Percentiles rank a stretch among this genome's conserved stretches.
These are phyloP conservation scores for Vitis hybrid DNA, from an alignment of 177 flowering plant species.

Conservation along the genomic window DNA sequence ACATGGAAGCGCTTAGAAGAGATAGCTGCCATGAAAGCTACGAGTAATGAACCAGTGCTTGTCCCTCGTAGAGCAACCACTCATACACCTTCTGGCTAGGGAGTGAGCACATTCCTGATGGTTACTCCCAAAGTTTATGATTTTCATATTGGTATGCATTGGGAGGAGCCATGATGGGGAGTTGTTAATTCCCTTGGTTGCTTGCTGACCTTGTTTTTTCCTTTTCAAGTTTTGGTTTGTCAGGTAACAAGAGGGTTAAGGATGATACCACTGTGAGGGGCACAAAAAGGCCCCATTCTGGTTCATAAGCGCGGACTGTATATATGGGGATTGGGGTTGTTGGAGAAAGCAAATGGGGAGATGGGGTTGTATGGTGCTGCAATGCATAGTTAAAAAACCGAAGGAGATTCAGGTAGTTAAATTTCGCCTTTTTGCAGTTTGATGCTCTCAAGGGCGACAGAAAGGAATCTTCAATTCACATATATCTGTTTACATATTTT, in stretches of 20 bases:
- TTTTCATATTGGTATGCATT: conserved; percentile 1
- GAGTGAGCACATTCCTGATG: conserved; percentile 1
- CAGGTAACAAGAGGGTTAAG: not conserved
- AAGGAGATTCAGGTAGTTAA: conserved; percentile 9
- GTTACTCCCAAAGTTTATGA: not conserved
- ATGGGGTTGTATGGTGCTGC: conserved; percentile 2
- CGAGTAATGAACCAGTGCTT: conserved; percentile 37
- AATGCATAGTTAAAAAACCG: not conserved
- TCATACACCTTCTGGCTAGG: conserved; percentile 25
- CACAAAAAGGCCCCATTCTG: conserved; percentile 10
- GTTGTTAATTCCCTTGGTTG: conserved; percentile 4
- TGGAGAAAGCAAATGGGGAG: conserved; percentile 3
- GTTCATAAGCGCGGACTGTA: conserved; percentile 9
- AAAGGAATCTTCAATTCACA: conserved; percentile 7
- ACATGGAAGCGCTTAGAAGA: conserved; percentile 53
- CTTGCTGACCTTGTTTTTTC: not conserved
- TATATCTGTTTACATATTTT: conserved; percentile 5
- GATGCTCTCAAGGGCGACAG: conserved; percentile 4
- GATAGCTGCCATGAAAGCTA: conserved; percentile 38
- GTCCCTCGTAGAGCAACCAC: conserved; percentile 18
- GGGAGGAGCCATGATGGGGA: not conserved
- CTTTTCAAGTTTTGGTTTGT: not conserved
- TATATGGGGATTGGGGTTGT: conserved; percentile 12
- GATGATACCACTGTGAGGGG: not conserved
- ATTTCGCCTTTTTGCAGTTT: not conserved